Evolutionary conservation across 352 stramenopile species (phyloP), one percentile per base, ranked within the genome.

Genomic region (Phytophthora pseudosyringae): DNA sequence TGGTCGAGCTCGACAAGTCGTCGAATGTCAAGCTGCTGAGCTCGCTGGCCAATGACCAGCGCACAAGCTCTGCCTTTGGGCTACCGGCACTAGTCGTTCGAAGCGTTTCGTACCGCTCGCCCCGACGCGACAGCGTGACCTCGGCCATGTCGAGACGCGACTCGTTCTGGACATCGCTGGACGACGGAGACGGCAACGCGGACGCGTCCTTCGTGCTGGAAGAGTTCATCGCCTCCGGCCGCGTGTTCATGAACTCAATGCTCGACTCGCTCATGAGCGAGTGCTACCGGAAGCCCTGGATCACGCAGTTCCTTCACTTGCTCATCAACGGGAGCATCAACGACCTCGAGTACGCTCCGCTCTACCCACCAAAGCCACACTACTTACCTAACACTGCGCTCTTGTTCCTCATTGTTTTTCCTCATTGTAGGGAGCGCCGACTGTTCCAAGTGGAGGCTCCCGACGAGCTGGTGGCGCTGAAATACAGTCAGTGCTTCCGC

Each of bases 21-120:
- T 89, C 83, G 13, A 94, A 94, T 58, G 81, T 94, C 33, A 91
- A 90, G 43, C 51, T 94, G n/a, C 64, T 94, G 9, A 92, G 83
- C 38, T 91, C 82, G 13, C 38, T 91, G 1, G 72, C 83, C 18
- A 90, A 91, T 25, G 83, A 91, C 8, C 71, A 69, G 6, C 71
- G 70, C 21, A 59, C 53, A 0, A 76, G 61, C 26, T 75, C 75
- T 12, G 78, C 67, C 3, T 78, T 86, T 16, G 71, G 68, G 12
- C 46, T 86, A 1, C 71, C 78, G 9, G 59, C 59, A 13, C 67
- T 80, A 9, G 62, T 84, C 1, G 74, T 69, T 41, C 75, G 62
- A 1, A 77, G 80, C 29, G 46, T 80, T 11, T 88, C 77, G 29
- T 83, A 84, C 31, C 78, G 77, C 9, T 70, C 80, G 3, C 69